Evolutionary conservation across 2,329 filamentous ascomycete species (phyloP).

Genomic region (Aspergillus amoenus): DNA sequence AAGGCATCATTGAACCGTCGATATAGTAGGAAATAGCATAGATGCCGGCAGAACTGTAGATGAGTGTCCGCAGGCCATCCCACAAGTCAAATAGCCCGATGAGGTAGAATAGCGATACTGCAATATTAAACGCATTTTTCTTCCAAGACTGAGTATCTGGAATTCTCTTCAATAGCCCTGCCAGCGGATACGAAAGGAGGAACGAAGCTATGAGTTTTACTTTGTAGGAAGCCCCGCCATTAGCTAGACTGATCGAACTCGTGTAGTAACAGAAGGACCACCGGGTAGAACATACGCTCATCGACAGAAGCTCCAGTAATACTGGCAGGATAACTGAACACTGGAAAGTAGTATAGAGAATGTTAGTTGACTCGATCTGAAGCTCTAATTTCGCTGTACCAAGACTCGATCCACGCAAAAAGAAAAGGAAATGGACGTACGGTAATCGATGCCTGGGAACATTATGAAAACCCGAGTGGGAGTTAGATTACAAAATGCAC

Average conservation of each 20-base stretch:
- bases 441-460: constrained; percentile 63
- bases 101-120: constrained; percentile 82
- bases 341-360: constrained; percentile 38
- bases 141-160: constrained; percentile 78
- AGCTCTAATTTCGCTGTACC: constrained; percentile 8
- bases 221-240: constrained; percentile 37
- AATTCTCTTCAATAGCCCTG: constrained; percentile 82
- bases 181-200: constrained; percentile 87
- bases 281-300: constrained; percentile 51
- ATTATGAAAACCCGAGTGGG: constrained; percentile 41
- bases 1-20: constrained; percentile 92
- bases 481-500: not conserved
- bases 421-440: constrained; percentile 38
- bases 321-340: constrained; percentile 60
- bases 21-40: constrained; percentile 83
- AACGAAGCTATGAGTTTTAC: constrained; percentile 94
- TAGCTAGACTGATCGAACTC: not conserved
- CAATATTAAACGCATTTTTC: constrained; percentile 86
- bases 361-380: constrained; percentile 11
- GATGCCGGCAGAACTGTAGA: constrained; percentile 74
- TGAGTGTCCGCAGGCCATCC: constrained; percentile 74
- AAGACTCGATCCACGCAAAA: constrained; percentile 1
- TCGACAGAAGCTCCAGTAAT: constrained; percentile 63
- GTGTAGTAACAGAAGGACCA: not conserved
- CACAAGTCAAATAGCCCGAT: constrained; percentile 92